phyloP scores from a whole-genome alignment of 192 early-diverging fungal species.

The Umbelopsis ramanniana region DNA sequence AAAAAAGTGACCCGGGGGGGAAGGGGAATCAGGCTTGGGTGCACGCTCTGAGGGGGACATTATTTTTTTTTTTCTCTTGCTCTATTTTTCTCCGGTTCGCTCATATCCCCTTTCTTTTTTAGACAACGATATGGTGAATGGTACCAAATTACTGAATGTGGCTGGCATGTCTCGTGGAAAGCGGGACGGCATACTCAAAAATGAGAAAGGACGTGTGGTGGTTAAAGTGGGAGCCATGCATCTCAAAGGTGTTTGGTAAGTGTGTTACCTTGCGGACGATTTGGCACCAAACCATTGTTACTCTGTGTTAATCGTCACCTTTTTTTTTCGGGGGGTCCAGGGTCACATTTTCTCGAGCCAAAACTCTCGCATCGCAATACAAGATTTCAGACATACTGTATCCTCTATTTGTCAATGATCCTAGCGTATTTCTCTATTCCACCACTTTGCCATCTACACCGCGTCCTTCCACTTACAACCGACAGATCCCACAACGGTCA shows the following conservation, averaged over 20 bases:
- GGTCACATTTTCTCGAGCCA: conserved; percentile 71
- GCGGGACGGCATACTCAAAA: conserved; percentile 82
- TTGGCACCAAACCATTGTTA: not conserved
- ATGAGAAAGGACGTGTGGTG: conserved; percentile 81
- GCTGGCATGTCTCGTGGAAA: conserved; percentile 86
- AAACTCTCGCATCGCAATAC: conserved; percentile 69
- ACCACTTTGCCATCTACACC: conserved; percentile 10
- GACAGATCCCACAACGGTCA: conserved; percentile 8
- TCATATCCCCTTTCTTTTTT: conserved; percentile 20
- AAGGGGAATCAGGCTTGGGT: not conserved
- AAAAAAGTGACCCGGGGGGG: not conserved
- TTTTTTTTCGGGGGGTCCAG: conserved; percentile 28
- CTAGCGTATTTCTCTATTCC: conserved; percentile 63
- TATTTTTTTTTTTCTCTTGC: not conserved
- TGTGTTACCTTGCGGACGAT: not conserved
- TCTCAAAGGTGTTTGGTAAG: conserved; percentile 83
- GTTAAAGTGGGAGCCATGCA: conserved; percentile 88
- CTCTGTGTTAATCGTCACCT: not conserved
- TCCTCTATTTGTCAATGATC: conserved; percentile 78
- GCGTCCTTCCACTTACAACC: not conserved
- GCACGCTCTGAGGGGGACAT: not conserved
- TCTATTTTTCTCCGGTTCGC: no score
- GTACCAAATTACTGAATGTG: conserved; percentile 84
- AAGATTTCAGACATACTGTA: conserved; percentile 75
- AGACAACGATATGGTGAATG: conserved; percentile 88